Evolutionary conservation across 1,139 yeast genomes (phyloP).

Genomic region (Geotrichum aggregatum): DNA sequence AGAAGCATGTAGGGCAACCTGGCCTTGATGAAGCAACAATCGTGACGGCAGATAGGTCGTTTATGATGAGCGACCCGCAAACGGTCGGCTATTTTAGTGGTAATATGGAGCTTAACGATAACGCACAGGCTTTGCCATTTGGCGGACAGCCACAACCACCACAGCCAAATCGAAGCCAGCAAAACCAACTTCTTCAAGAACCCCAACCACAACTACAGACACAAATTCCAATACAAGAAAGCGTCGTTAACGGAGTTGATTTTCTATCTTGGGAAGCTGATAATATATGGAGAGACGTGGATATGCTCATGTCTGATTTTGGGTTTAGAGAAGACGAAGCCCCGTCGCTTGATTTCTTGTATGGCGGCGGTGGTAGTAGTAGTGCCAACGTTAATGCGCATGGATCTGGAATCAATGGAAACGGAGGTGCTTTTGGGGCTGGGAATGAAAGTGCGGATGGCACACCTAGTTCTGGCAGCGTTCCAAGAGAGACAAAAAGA

Average conservation of each 20-base stretch:
- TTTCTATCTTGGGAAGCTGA: slow-evolving; percentile 54
- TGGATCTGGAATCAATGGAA: no score
- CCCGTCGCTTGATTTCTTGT: slow-evolving; percentile 2
- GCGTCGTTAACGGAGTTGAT: slow-evolving; percentile 16
- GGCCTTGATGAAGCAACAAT: no score
- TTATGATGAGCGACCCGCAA: not conserved
- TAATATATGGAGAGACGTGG: slow-evolving; percentile 83
- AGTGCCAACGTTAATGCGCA: no score
- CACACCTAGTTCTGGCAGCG: not conserved
- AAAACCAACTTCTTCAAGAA: slow-evolving; percentile 10
- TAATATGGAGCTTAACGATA: no score
- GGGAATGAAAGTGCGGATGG: not conserved
- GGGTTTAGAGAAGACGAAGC: slow-evolving; percentile 65
- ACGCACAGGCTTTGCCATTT: no score
- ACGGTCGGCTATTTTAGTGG: no score
- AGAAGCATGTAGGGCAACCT: no score
- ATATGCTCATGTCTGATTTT: slow-evolving; percentile 87
- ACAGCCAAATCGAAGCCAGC: no score
- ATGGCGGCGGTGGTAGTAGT: not conserved
- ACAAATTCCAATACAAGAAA: slow-evolving; percentile 1
- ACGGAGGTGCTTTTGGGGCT: not conserved
- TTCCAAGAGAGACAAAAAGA: not conserved
- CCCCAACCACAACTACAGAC: not conserved
- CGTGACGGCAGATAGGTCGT: not conserved
- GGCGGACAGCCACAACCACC: no score